Conservation (phyloP, 164 flowering plant genomes). For the Malania oleifera region DNA sequence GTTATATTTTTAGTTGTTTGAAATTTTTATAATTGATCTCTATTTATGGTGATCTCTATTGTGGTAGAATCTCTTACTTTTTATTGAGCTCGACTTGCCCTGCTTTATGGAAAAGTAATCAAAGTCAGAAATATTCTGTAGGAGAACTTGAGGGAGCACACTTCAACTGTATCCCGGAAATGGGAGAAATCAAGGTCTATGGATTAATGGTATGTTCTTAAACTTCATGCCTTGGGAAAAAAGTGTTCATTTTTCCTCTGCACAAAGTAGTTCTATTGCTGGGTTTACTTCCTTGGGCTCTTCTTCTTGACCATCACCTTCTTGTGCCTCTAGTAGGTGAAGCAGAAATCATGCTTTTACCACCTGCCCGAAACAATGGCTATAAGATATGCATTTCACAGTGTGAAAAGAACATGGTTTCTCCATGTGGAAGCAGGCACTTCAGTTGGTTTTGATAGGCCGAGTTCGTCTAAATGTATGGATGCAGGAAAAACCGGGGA, state of each 20-base stretch:
- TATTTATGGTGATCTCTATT: not conserved
- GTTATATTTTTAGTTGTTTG: not conserved
- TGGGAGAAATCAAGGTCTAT: slow-evolving; percentile 40
- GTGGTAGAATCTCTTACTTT: not conserved
- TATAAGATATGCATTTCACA: slow-evolving; percentile 39
- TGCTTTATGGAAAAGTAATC: not conserved
- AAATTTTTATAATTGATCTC: not conserved
- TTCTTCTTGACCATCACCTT: not conserved
- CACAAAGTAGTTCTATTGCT: no score
- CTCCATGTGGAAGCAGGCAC: slow-evolving; percentile 29
- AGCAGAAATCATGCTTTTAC: slow-evolving; percentile 40
- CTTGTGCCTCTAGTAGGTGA: slow-evolving; percentile 36
- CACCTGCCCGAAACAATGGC: slow-evolving; percentile 47
- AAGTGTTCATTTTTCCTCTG: not conserved
- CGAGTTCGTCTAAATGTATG: slow-evolving; percentile 1
- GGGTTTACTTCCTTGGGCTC: not conserved
- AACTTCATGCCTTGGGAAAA: not conserved
- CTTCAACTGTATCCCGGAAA: slow-evolving; percentile 39
- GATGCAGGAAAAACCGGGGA: slow-evolving; percentile 8
- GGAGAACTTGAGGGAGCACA: slow-evolving; percentile 49
- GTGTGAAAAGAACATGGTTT: slow-evolving; percentile 40
- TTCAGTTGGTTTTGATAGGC: slow-evolving; percentile 1
- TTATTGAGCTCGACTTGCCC: not conserved
- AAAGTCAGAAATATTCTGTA: slow-evolving; percentile 11
- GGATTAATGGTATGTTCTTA: slow-evolving; percentile 40